Conservation (phyloP, 2,329 filamentous ascomycete genomes). For the Lojkania enalia region DNA sequence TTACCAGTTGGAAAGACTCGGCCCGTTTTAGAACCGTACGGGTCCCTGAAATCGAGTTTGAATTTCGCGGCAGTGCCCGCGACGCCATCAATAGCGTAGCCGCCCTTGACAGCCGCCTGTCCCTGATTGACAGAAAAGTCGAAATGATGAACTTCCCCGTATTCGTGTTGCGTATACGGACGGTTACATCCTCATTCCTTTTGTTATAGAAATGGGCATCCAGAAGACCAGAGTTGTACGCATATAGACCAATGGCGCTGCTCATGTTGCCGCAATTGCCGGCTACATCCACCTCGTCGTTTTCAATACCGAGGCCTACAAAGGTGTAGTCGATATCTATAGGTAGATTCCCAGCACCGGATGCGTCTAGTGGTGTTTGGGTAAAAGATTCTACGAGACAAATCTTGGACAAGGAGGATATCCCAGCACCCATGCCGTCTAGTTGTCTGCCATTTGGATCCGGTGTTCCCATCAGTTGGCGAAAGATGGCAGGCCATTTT, state of each 20-base stretch:
- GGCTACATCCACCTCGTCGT: conserved; percentile 64
- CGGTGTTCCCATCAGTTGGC: conserved; percentile 64
- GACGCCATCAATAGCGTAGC: conserved; percentile 67
- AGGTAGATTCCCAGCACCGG: background rate
- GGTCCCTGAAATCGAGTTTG: conserved; percentile 63
- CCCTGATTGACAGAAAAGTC: conserved; percentile 57
- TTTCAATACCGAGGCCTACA: conserved; percentile 66
- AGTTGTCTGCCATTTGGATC: conserved; percentile 71
- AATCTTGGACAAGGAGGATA: conserved; percentile 71
- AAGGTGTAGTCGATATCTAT: conserved; percentile 70
- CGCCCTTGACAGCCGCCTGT: conserved; percentile 55
- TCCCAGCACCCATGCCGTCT: conserved; percentile 70
- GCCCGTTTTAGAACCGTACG: conserved; percentile 66
- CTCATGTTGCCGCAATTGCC: conserved; percentile 80
- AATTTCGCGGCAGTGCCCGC: conserved; percentile 61
- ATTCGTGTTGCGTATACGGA: conserved; percentile 72
- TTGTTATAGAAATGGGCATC: conserved; percentile 28
- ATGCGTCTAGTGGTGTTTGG: background rate
- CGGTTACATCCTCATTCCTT: conserved; percentile 45
- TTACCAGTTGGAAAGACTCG: conserved; percentile 64
- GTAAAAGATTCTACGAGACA: conserved; percentile 63
- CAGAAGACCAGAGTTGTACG: conserved; percentile 59
- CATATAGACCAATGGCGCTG: conserved; percentile 67
- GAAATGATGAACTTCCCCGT: conserved; percentile 66
- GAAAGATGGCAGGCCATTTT: conserved; percentile 60